These are phyloP conservation scores for Colletotrichum agaves DNA, from an alignment of 2,329 filamentous ascomycete genomes.

Conservation along the genomic window DNA sequence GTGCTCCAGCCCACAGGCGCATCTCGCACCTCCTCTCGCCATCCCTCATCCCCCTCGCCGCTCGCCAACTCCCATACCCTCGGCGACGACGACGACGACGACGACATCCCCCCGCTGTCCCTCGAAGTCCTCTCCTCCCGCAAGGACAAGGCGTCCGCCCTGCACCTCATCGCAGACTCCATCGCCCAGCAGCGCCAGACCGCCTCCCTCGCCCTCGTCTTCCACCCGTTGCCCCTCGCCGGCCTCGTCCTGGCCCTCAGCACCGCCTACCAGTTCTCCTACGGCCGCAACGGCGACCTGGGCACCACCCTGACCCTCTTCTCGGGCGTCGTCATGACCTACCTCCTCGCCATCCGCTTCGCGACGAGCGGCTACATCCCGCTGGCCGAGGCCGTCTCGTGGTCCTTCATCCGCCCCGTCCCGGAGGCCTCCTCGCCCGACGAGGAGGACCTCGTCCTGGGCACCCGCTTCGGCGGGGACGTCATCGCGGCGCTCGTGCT, in stretches of 20 bases:
- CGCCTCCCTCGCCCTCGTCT: slow-evolving; percentile 71
- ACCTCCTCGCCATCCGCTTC: slow-evolving; percentile 70
- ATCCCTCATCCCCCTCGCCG: slow-evolving; percentile 50
- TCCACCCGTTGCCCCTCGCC: slow-evolving; percentile 67
- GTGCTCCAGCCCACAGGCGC: slow-evolving; percentile 61
- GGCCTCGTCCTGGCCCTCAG: slow-evolving; percentile 57
- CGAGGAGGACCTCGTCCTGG: slow-evolving; percentile 68
- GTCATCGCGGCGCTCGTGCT: slow-evolving; percentile 79
- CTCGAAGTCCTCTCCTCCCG: slow-evolving; percentile 66
- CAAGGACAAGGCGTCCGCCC: slow-evolving; percentile 72
- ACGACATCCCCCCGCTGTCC: slow-evolving; percentile 70
- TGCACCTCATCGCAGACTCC: slow-evolving; percentile 82
- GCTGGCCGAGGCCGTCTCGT: slow-evolving; percentile 69
- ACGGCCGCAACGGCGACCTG: slow-evolving; percentile 57
- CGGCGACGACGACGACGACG: slow-evolving; percentile 50
- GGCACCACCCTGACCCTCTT: slow-evolving; percentile 67
- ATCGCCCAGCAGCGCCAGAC: slow-evolving; percentile 83
- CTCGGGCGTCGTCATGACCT: slow-evolving; percentile 71
- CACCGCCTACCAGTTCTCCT: slow-evolving; percentile 58
- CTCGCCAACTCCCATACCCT: slow-evolving; percentile 54
- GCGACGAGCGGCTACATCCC: slow-evolving; percentile 70
- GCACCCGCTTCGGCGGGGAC: slow-evolving; percentile 73
- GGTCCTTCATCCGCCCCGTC: slow-evolving; percentile 67
- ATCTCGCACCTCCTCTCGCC: slow-evolving; percentile 33
- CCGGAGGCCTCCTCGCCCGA: slow-evolving; percentile 43